phyloP scores from a whole-genome alignment of 2,329 filamentous ascomycete genomes.

The Cytospora piceae region DNA sequence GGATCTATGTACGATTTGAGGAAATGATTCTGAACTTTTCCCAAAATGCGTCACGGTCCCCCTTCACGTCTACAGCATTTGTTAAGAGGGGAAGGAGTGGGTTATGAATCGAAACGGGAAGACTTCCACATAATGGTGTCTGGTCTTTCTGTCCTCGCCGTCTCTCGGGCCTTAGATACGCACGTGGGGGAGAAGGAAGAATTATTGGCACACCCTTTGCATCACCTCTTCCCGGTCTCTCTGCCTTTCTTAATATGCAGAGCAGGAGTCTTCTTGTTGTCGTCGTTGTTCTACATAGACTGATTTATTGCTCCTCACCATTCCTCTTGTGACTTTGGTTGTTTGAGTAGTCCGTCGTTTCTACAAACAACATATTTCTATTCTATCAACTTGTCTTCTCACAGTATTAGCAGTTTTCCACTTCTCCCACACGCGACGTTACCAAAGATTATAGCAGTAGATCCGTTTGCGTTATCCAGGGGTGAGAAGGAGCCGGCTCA shows the following conservation, averaged over 20 bases:
- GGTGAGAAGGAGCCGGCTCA: background rate
- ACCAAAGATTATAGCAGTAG: background rate
- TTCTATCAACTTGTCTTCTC: background rate
- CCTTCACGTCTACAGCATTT: slow-evolving; percentile 28
- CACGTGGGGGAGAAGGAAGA: slow-evolving; percentile 22
- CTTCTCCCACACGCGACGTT: background rate
- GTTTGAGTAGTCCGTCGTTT: background rate
- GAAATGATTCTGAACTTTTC: slow-evolving; percentile 33
- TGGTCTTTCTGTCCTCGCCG: slow-evolving; percentile 21
- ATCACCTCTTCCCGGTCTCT: slow-evolving; percentile 26
- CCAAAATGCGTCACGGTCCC: slow-evolving; percentile 27
- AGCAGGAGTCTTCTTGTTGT: slow-evolving; percentile 30
- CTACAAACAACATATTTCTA: background rate
- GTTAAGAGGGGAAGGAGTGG: slow-evolving; percentile 18
- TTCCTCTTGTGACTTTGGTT: slow-evolving; percentile 2
- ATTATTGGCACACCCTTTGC: slow-evolving; percentile 26
- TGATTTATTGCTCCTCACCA: slow-evolving; percentile 27
- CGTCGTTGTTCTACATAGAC: slow-evolving; percentile 30
- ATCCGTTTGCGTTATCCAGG: background rate
- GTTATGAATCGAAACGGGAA: slow-evolving; percentile 23
- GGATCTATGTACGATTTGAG: slow-evolving; percentile 45
- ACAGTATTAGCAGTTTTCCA: background rate
- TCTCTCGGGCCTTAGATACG: slow-evolving; percentile 24
- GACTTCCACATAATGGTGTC: slow-evolving; percentile 18
- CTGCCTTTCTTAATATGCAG: slow-evolving; percentile 20